Evolutionary conservation across 345 rosid species (phyloP).

Genomic region (Murraya paniculata): DNA sequence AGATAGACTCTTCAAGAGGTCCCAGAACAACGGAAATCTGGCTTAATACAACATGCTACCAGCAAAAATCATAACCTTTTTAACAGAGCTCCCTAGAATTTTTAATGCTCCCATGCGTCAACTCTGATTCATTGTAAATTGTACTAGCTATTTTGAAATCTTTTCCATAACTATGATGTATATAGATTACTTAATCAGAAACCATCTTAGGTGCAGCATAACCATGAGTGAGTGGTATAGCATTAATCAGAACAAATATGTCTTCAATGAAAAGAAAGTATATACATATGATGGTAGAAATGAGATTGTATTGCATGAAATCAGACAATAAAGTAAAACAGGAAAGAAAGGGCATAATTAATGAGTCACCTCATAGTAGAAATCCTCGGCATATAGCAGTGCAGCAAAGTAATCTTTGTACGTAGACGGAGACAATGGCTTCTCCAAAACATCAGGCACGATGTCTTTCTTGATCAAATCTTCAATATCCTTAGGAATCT

Average conservation of each 20-base stretch:
- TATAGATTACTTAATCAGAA: background rate
- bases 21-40: background rate
- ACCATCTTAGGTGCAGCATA: background rate
- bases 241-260: background rate
- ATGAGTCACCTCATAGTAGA: conserved; percentile 18
- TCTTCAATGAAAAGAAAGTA: background rate
- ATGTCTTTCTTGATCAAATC: conserved; percentile 16
- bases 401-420: conserved; percentile 29
- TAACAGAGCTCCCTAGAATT: background rate
- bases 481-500: conserved; percentile 20
- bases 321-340: background rate
- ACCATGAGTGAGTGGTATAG: background rate
- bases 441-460: conserved; percentile 22
- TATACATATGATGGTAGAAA: background rate
- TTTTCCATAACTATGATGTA: background rate
- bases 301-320: background rate
- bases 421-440: conserved; percentile 19
- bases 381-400: conserved; percentile 29
- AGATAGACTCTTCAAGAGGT: background rate
- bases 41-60: background rate
- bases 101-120: background rate
- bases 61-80: background rate
- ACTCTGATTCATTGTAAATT: background rate
- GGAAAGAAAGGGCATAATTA: background rate
- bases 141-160: background rate